Base-by-base conservation (phyloP, 257 asterid species). In the Paraleonurus japonicus region DNA sequence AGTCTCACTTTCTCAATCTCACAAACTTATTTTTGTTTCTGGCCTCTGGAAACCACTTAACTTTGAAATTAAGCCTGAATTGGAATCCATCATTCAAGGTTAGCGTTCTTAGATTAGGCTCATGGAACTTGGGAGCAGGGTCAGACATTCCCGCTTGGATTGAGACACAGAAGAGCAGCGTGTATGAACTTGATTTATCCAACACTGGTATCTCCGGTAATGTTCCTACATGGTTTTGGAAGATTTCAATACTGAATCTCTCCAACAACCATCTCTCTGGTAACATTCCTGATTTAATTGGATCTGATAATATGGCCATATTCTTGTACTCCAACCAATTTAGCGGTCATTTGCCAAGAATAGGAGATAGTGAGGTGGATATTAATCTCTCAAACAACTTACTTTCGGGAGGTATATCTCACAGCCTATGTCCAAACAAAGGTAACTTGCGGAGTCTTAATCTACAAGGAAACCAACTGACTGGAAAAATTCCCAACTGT, bases 331-430 rank as follows among this genome's bases (percentile, higher is more conserved):
- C 53, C 2, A 45, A 45, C 19, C 19, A 43, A n/a, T 43, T 43
- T 7, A 43, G 19, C 13, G 78, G 81, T 15, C 61, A 59, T 47
- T 55, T 78, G 51, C 81, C 83, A 3, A 60, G 55, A 6, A 19
- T 75, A 10, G 67, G 65, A 26, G 11, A n/a, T 8, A 7, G 5
- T 5, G 55, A 27, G 37, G 3, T 6, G 0, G 67, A 48, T 23
- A 30, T 82, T 2, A 75, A 82, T 43, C 81, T 79, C 59, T 82
- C 79, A 4, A 48, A 65, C 10, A 82, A 79, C 71, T 72, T 69
- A 9, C 55, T 78, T 41, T 61, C 64, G 0, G 74, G 75, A 57
- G 47, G 32, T 57, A 7, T 75, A 27, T 69, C 28, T 51, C 58
- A 51, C 58, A 17, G 17, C 7, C 58, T 51, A 2, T 51, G 58